Conservation (phyloP, 2,329 filamentous ascomycete species). For the Fusarium mangiferae region DNA sequence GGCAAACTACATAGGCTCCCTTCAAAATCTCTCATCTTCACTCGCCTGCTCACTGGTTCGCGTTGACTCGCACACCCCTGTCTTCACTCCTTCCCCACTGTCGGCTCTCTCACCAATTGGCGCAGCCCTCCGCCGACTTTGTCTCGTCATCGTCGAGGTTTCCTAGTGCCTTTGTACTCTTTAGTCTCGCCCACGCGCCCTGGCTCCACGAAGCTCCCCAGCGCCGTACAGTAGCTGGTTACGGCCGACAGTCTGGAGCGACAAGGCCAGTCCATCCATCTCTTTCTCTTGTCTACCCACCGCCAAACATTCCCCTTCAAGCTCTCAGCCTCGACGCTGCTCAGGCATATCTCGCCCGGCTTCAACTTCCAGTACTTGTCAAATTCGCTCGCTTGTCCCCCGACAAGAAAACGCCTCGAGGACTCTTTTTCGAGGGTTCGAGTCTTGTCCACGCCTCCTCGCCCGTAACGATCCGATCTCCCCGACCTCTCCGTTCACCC, state of each 20-base stretch:
- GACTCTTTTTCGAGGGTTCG: background rate
- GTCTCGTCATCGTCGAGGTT: slow-evolving; percentile 45
- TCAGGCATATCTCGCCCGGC: slow-evolving; percentile 22
- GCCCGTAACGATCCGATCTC: slow-evolving; percentile 30
- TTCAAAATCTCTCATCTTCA: slow-evolving; percentile 33
- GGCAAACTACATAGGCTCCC: slow-evolving; percentile 20
- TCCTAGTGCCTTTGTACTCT: slow-evolving; percentile 41
- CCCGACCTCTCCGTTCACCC: slow-evolving; percentile 31
- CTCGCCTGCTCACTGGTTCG: slow-evolving; percentile 32
- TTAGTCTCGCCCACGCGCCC: slow-evolving; percentile 41
- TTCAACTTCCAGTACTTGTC: slow-evolving; percentile 15
- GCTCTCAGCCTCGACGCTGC: slow-evolving; percentile 36
- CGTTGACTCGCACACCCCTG: slow-evolving; percentile 38
- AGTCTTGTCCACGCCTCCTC: slow-evolving; percentile 10
- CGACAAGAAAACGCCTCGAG: slow-evolving; percentile 1
- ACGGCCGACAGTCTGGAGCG: slow-evolving; percentile 34
- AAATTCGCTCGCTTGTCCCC: slow-evolving; percentile 7
- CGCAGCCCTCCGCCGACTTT: slow-evolving; percentile 38
- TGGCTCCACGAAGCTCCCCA: slow-evolving; percentile 41
- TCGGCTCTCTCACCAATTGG: slow-evolving; percentile 42
- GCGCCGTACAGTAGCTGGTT: slow-evolving; percentile 32
- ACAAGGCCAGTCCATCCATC: slow-evolving; percentile 39
- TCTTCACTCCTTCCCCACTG: slow-evolving; percentile 35
- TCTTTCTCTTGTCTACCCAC: slow-evolving; percentile 37
- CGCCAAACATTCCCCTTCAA: slow-evolving; percentile 40